These are phyloP conservation scores for Cladosporium sp. DNA, from an alignment of 2,329 filamentous ascomycete species.

Conservation along the genomic window DNA sequence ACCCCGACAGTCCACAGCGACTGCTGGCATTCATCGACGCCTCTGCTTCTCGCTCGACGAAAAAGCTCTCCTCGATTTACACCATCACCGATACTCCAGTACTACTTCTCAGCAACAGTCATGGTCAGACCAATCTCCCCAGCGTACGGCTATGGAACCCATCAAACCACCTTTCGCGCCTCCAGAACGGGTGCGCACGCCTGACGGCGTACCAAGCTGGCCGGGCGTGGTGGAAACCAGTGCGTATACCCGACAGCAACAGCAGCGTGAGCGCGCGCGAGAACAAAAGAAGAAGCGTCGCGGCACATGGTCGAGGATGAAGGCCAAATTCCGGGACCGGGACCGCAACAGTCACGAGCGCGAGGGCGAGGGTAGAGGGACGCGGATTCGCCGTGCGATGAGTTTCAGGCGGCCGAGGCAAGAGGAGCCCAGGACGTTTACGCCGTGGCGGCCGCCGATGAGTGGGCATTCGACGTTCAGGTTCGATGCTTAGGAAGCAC, in stretches of 20 bases:
- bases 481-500: slow-evolving; percentile 24
- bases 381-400: background rate
- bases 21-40: slow-evolving; percentile 11
- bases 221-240: slow-evolving; percentile 18
- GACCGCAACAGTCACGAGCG: background rate
- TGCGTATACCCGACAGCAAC: background rate
- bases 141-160: slow-evolving; percentile 9
- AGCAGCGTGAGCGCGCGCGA: background rate
- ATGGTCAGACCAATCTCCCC: slow-evolving; percentile 7
- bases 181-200: slow-evolving; percentile 30
- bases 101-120: slow-evolving; percentile 1
- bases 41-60: slow-evolving; percentile 31
- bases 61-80: slow-evolving; percentile 17
- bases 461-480: slow-evolving; percentile 33
- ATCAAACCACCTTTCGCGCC: slow-evolving; percentile 27
- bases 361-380: background rate
- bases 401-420: background rate
- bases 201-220: slow-evolving; percentile 33
- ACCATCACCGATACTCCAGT: slow-evolving; percentile 14
- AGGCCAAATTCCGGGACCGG: background rate
- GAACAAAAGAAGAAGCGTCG: background rate
- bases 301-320: background rate
- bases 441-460: slow-evolving; percentile 33
- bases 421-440: background rate
- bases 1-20: background rate